Evolutionary conservation across 306 rosid genomes (phyloP).

Genomic region (Dalbergia oliveri): DNA sequence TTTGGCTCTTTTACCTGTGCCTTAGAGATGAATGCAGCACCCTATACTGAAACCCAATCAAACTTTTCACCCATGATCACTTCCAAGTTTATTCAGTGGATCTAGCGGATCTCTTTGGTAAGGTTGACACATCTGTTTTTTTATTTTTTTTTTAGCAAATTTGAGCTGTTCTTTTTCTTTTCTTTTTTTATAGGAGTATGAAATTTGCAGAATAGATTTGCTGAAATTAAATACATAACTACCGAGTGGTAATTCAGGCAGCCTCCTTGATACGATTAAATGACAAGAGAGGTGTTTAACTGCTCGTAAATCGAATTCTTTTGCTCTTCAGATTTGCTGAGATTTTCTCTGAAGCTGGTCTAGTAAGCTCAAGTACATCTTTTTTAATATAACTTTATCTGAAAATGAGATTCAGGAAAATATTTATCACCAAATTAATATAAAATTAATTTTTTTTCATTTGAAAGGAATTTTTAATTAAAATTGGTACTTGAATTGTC

Average conservation of each 20-base stretch:
- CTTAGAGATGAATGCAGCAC: constrained; percentile 91
- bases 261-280: constrained; percentile 55
- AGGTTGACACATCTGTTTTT: constrained; percentile 56
- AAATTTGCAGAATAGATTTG: not conserved
- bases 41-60: constrained; percentile 57
- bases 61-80: constrained; percentile 46
- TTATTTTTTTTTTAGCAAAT: not conserved
- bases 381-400: not conserved
- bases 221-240: not conserved
- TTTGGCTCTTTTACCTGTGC: constrained; percentile 64
- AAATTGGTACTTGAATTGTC: too few relatives aligned
- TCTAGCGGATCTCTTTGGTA: constrained; percentile 44
- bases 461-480: too few relatives aligned
- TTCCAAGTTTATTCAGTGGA: not conserved
- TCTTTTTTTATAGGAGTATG: not conserved
- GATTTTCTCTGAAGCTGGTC: constrained; percentile 85
- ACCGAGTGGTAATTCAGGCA: constrained; percentile 94
- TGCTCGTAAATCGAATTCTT: constrained; percentile 71
- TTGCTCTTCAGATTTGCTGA: constrained; percentile 95
- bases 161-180: too few relatives aligned
- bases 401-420: not conserved
- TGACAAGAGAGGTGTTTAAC: constrained; percentile 72
- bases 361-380: constrained; percentile 84
- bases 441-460: too few relatives aligned
- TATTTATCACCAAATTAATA: too few relatives aligned